Evolutionary conservation across 768 basidiomycete species (phyloP).

Genomic region (Mycena sanguinolenta): DNA sequence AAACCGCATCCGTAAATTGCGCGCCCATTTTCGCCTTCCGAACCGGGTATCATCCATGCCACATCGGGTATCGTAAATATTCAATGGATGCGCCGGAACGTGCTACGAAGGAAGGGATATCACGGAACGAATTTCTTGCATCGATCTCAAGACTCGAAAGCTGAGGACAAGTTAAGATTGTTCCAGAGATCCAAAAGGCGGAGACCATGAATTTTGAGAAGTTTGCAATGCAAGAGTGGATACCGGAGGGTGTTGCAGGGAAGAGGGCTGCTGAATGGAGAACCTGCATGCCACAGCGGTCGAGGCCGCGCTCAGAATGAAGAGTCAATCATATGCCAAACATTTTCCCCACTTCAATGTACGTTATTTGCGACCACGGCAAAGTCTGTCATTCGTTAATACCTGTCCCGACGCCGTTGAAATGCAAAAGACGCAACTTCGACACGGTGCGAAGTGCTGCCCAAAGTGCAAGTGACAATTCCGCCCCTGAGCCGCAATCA

Average conservation of each 20-base stretch:
- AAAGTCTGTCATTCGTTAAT: not conserved
- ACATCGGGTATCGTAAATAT: not conserved
- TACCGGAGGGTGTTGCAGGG: not conserved
- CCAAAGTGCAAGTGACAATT: not conserved
- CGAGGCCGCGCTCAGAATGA: not conserved
- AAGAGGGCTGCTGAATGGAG: not conserved
- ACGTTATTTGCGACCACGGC: not conserved
- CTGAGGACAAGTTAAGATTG: not conserved
- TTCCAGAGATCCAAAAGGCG: not conserved
- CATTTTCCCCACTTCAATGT: constrained; percentile 8
- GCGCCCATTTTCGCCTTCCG: not conserved
- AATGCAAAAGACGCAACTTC: not conserved
- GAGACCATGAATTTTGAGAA: not conserved
- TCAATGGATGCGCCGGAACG: not conserved
- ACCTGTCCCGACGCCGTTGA: not conserved
- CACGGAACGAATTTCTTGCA: not conserved
- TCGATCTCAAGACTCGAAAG: not conserved
- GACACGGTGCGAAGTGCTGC: not conserved
- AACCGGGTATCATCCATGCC: not conserved
- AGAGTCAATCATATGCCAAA: not conserved
- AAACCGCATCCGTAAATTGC: not conserved
- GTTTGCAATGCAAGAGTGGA: constrained; percentile 2
- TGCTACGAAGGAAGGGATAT: not conserved
- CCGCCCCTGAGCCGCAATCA: not conserved
- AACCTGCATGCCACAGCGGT: not conserved